Evolutionary conservation across 2,329 filamentous ascomycete species (phyloP).

Genomic region (Colletotrichum neosansevieriae): DNA sequence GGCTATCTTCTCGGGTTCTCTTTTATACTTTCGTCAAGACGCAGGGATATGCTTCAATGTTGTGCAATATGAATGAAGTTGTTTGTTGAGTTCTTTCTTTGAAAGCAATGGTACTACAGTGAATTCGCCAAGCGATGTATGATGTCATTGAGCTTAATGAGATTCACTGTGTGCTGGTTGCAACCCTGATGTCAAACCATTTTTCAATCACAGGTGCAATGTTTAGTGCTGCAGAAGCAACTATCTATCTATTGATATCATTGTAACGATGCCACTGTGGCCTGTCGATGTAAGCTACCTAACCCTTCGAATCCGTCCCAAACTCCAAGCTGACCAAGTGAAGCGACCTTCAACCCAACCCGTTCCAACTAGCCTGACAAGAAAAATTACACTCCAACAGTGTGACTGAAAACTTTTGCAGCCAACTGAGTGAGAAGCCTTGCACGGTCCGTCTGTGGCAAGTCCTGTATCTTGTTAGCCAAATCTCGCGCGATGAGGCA

Average conservation of each 20-base stretch:
- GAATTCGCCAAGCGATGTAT: no score
- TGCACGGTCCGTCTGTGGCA: constrained; percentile 86
- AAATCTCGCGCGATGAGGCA: no score
- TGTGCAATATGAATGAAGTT: no score
- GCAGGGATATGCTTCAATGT: neutral
- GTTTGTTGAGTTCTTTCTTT: neutral
- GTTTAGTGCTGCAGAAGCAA: neutral
- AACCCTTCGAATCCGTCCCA: constrained; percentile 14
- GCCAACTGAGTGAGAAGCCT: constrained; percentile 86
- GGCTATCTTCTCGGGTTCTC: no score
- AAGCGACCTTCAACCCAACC: constrained; percentile 7
- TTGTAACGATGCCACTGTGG: constrained; percentile 8
- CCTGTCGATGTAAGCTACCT: constrained; percentile 2
- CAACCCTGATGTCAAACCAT: neutral
- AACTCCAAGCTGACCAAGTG: constrained; percentile 33
- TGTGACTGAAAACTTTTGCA: constrained; percentile 86
- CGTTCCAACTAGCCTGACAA: neutral
- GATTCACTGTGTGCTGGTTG: no score
- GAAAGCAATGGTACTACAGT: neutral
- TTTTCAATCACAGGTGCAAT: neutral
- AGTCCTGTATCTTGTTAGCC: constrained; percentile 63
- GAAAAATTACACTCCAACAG: constrained; percentile 66
- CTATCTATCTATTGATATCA: constrained; percentile 32
- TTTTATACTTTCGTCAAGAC: no score
- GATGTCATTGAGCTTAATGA: no score